These are phyloP conservation scores for Echinosophora koreensis DNA, from an alignment of 306 rosid species.

Conservation along the genomic window DNA sequence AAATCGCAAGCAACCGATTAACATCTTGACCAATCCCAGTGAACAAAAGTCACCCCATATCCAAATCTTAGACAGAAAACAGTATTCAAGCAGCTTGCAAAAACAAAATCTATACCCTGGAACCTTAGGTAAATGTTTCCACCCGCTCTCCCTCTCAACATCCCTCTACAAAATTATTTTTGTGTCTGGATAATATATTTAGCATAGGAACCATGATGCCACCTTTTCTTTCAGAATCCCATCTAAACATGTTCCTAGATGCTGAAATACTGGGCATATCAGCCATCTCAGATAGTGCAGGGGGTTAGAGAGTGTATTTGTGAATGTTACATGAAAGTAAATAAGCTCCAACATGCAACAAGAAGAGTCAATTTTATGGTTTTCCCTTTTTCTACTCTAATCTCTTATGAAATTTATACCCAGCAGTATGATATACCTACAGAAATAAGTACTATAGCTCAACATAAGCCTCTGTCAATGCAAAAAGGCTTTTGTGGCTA, in stretches of 20 bases:
- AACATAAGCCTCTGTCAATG: not conserved
- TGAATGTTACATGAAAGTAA: not conserved
- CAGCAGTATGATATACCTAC: conserved; percentile 8
- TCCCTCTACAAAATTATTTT: not conserved
- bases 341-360: not conserved
- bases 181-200: not conserved
- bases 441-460: conserved; percentile 5
- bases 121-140: not conserved
- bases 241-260: too few relatives aligned
- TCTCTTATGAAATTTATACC: not conserved
- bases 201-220: not conserved
- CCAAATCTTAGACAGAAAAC: conserved; percentile 15
- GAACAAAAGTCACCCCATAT: conserved; percentile 25
- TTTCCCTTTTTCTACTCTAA: too few relatives aligned
- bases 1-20: conserved; percentile 37
- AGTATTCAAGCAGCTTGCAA: not conserved
- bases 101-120: not conserved
- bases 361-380: too few relatives aligned
- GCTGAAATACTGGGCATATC: not conserved
- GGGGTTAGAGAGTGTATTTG: not conserved
- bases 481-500: conserved; percentile 22
- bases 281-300: not conserved
- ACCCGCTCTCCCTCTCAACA: not conserved
- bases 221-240: not conserved
- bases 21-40: conserved; percentile 16